Conservation (phyloP, 192 early-diverging fungal species). For the Radiomyces spectabilis region DNA sequence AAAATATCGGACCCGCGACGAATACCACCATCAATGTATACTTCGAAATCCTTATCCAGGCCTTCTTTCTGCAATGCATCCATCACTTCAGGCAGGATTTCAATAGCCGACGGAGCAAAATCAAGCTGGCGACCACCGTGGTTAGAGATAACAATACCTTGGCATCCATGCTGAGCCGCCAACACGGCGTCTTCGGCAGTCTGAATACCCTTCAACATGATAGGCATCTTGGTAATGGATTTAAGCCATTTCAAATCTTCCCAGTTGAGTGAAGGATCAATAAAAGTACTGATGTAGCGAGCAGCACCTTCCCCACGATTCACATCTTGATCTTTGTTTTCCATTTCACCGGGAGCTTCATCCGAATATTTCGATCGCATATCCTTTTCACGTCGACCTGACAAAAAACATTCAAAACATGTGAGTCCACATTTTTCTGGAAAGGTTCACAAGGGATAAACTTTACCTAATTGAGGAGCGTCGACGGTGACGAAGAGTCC, state of each 20-base stretch:
- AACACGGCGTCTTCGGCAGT: constrained; percentile 84
- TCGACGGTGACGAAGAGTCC: constrained; percentile 80
- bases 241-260: constrained; percentile 82
- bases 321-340: constrained; percentile 7
- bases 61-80: constrained; percentile 51
- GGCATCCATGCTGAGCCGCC: constrained; percentile 70
- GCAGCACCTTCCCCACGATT: constrained; percentile 55
- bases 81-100: constrained; percentile 85
- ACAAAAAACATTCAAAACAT: background rate
- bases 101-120: constrained; percentile 55
- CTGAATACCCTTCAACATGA: constrained; percentile 91
- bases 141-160: constrained; percentile 88
- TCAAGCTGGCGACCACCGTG: constrained; percentile 98
- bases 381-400: constrained; percentile 69
- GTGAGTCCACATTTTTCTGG: too few relatives aligned
- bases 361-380: constrained; percentile 66
- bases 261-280: constrained; percentile 85
- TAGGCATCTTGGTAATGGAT: constrained; percentile 76
- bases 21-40: constrained; percentile 93
- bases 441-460: too few relatives aligned
- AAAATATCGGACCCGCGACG: constrained; percentile 88
- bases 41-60: constrained; percentile 59
- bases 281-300: constrained; percentile 64
- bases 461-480: constrained; percentile 53
- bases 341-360: constrained; percentile 22